A percentile compares a stretch with the other conserved stretches of the same genome.
These are phyloP conservation scores for Acanthamoeba sp. DNA, from an alignment of 208 protist species.

Conservation along the genomic window DNA sequence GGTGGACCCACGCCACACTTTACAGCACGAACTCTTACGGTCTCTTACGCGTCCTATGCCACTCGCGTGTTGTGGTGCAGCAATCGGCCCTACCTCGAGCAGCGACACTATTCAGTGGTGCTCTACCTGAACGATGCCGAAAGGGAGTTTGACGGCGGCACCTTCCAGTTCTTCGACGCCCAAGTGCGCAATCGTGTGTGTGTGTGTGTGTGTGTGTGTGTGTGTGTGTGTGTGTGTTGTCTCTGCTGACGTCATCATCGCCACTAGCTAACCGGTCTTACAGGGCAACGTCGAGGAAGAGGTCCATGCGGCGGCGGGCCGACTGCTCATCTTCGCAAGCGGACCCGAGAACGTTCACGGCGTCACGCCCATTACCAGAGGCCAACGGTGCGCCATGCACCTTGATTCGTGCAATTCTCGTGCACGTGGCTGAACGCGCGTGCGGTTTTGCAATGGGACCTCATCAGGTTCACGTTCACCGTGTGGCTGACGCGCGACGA, in stretches of 20 bases:
- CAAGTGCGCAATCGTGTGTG: neutral
- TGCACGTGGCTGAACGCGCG: no score
- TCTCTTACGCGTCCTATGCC: no score
- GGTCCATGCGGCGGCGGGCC: neutral
- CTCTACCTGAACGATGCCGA: slow-evolving; percentile 64
- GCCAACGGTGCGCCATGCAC: neutral
- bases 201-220: neutral
- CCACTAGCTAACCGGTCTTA: no score
- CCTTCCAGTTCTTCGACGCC: slow-evolving; percentile 44
- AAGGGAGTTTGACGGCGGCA: slow-evolving; percentile 54
- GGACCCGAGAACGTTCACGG: slow-evolving; percentile 27
- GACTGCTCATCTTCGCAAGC: slow-evolving; percentile 23
- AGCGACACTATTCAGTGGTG: slow-evolving; percentile 64
- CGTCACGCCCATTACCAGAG: slow-evolving; percentile 59
- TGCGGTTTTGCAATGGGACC: no score
- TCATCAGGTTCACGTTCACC: slow-evolving; percentile 28
- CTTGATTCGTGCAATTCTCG: neutral
- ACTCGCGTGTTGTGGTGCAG: no score
- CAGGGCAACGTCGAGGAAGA: neutral
- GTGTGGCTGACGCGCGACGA: slow-evolving; percentile 64
- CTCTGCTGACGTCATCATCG: no score
- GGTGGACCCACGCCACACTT: neutral
- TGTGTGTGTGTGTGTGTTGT: neutral
- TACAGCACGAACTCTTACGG: no score
- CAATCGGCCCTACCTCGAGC: slow-evolving; percentile 52